These are phyloP conservation scores for Colletotrichum limetticola DNA, from an alignment of 2,329 filamentous ascomycete species.

Conservation along the genomic window DNA sequence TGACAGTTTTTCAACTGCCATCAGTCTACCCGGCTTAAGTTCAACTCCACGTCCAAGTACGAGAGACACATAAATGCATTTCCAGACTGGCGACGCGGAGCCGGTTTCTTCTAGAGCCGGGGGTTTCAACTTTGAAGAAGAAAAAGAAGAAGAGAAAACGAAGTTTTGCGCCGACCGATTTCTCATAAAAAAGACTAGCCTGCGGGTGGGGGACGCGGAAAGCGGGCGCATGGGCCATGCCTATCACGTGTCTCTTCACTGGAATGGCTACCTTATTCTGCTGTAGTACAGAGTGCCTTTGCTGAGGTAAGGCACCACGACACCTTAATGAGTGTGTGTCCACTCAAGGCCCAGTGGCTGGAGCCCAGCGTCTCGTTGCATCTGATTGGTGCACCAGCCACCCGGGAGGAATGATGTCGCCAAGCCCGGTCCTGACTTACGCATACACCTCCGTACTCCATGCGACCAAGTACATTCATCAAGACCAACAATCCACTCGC, in stretches of 20 bases:
- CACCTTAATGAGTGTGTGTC: neutral
- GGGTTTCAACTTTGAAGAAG: slow-evolving; percentile 65
- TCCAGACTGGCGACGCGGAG: slow-evolving; percentile 54
- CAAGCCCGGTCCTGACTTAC: slow-evolving; percentile 30
- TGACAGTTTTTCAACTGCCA: slow-evolving; percentile 44
- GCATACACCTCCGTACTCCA: slow-evolving; percentile 9
- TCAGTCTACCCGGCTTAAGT: slow-evolving; percentile 67
- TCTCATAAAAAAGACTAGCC: slow-evolving; percentile 26
- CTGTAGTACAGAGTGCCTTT: too few relatives aligned
- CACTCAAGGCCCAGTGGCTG: neutral
- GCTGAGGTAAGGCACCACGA: neutral
- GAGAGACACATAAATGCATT: slow-evolving; percentile 41
- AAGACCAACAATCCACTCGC: neutral
- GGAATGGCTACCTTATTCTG: too few relatives aligned
- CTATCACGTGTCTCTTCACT: slow-evolving; percentile 14
- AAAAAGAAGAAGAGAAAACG: slow-evolving; percentile 46
- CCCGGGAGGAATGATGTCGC: slow-evolving; percentile 28
- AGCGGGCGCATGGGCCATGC: neutral
- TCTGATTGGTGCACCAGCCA: slow-evolving; percentile 31
- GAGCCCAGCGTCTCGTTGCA: neutral
- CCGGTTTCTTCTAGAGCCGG: slow-evolving; percentile 64
- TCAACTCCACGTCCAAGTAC: slow-evolving; percentile 63
- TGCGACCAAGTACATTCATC: slow-evolving; percentile 20
- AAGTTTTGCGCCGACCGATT: slow-evolving; percentile 17
- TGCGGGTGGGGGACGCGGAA: neutral